phyloP scores from a whole-genome alignment of 345 rosid genomes.

The Citrus trifoliata region DNA sequence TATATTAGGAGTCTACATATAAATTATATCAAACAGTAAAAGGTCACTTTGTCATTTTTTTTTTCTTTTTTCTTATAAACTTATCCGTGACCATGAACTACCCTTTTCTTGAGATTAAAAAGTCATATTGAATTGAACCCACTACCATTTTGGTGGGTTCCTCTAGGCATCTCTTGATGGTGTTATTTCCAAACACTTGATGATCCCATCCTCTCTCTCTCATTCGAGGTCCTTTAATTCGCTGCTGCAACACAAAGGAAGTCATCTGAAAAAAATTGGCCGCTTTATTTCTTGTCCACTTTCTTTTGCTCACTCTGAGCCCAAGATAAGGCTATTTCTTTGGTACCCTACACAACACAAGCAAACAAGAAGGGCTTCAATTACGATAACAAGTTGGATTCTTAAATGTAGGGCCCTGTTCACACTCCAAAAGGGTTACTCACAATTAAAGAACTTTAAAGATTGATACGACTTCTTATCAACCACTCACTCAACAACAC shows the following conservation, averaged over 20 bases:
- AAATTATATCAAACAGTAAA: too few species aligned
- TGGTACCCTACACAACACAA: constrained; percentile 27
- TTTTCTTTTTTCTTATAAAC: too few species aligned
- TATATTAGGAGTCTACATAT: too few species aligned
- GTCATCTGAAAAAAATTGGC: constrained; percentile 16
- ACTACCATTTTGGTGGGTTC: too few species aligned
- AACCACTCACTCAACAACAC: constrained; percentile 7
- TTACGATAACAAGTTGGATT: constrained; percentile 22
- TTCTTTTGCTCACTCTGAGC: constrained; percentile 1
- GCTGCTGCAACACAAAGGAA: background rate
- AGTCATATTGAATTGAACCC: too few species aligned
- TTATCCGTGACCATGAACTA: too few species aligned
- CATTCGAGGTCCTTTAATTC: background rate
- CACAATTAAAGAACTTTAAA: constrained; percentile 24
- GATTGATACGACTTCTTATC: constrained; percentile 46
- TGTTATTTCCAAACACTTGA: background rate
- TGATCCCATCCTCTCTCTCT: background rate
- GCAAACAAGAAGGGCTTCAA: constrained; percentile 31
- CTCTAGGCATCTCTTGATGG: too few species aligned
- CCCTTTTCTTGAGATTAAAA: too few species aligned
- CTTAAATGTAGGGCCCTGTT: constrained; percentile 33
- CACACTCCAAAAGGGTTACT: constrained; percentile 22
- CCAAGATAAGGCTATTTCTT: constrained; percentile 3
- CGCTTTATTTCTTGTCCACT: constrained; percentile 30
- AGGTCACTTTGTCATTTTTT: too few species aligned